phyloP scores from a whole-genome alignment of 2,329 filamentous ascomycete species.

The Colletotrichum chrysophilum region DNA sequence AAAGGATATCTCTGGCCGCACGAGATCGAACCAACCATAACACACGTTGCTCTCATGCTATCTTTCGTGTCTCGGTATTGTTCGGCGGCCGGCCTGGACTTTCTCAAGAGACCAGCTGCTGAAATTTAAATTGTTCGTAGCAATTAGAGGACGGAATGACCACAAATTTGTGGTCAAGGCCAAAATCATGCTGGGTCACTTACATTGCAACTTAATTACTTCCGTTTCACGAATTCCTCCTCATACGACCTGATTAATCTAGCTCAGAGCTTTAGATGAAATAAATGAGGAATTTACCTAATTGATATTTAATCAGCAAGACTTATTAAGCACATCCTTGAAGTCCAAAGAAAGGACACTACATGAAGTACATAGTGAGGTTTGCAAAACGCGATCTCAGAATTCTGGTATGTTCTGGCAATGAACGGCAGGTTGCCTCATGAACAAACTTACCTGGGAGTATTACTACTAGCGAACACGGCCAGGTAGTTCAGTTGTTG shows the following conservation, averaged over 20 bases:
- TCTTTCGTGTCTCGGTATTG: neutral
- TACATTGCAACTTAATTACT: neutral
- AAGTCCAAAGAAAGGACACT: neutral
- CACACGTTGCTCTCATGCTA: neutral
- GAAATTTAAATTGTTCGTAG: neutral
- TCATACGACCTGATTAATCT: neutral
- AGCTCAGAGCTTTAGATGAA: neutral
- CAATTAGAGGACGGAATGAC: neutral
- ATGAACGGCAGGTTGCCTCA: neutral
- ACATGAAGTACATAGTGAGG: fast-evolving
- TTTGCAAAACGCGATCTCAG: neutral
- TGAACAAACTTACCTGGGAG: neutral
- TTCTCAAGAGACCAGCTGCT: neutral
- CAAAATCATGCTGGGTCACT: neutral
- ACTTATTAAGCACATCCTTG: neutral
- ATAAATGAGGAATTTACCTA: neutral
- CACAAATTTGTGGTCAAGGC: neutral
- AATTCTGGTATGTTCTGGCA: neutral
- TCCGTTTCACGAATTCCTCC: neutral
- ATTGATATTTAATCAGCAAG: neutral
- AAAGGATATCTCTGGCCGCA: neutral
- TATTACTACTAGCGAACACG: neutral
- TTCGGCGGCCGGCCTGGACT: neutral
- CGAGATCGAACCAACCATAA: neutral
- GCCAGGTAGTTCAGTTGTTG: neutral